Evolutionary conservation across 192 early-diverging fungal species (phyloP), one percentile per base, ranked within the genome.

Genomic region (Umbelopsis sp.): DNA sequence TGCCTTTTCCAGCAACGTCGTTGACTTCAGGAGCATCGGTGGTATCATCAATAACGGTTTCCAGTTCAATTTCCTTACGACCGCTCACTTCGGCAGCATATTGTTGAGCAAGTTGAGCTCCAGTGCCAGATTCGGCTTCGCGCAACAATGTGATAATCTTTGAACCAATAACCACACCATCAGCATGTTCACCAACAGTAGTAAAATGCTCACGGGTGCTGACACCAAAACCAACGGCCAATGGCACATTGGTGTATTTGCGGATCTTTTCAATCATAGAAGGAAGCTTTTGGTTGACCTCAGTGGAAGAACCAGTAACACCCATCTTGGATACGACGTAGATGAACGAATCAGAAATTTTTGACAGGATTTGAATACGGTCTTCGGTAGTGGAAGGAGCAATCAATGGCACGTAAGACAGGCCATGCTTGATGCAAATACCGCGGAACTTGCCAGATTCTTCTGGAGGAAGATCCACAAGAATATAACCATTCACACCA

Each of bases 151-250:
- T 94, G 53, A 98, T 93, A 67, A 98, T 92, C 75, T 90, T 91
- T 69, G 91, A 92, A 73, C 96, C 96, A 74, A 99, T 95, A 10
- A 99, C 95, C 49, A 98, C 96, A 75, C 96, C 98, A 58, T 98
- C 96, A 10, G 95, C 92, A 69, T 94, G 87, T 20, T 82, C 77
- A 20, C 91, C 94, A n/a, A 98, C 94, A 33, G 89, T 78, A 46
- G 79, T 64, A 74, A 97, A 99, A 67, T 99, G 97, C 71, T 95
- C 91, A 44, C 89, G 82, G 18, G 86, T 97, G 49, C 91, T 86
- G 20, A 99, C 96, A 75, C 98, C 97, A 81, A 99, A 99, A 48
- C 98, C 98, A 30, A 99, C 98, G 13, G 97, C 98, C 33, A 99
- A 84, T 5, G 95, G 94, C 20, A 93, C 49, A 21, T 84, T 67